Base-by-base conservation (phyloP, 2,329 filamentous ascomycete species). In the Leptographium radiaticola region DNA sequence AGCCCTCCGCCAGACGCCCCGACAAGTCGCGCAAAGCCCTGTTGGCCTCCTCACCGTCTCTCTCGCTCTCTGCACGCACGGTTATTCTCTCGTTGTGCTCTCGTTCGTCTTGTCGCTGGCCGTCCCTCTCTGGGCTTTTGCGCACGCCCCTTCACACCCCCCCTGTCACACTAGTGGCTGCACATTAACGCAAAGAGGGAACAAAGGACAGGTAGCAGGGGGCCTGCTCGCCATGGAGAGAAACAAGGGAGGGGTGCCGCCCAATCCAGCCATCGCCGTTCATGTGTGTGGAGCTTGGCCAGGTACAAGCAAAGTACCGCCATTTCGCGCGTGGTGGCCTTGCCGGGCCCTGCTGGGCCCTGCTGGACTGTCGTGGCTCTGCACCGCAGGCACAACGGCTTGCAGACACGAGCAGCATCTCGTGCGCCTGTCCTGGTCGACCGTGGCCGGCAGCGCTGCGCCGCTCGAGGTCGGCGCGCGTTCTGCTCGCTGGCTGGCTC, bases 121-220 rank as follows among this genome's bases (percentile, higher is more conserved):
- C 43, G 43, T 45, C 18, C 9, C 46, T 38, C n/a, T 10, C 38
- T n/a, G 33, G 43, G 13, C 43, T 40, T 49, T 38, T 49, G 33
- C 47, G 36, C 48, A 39, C 36, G 13, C 36, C 50, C 33, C 2
- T 12, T 42, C 42, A 45, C 51, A 45, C 36, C 47, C 25, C 51
- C 51, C 54, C 49, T 54, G 54, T 51, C 49, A 30, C 54, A 6
- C 49, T 53, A 43, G 43, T 56, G 51, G 33, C 51, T 53, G 38
- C 43, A 51, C 42, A 56, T 49, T 52, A 56, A 56, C 51, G 51
- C 54, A 51, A 45, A 51, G 46, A 45, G 51, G 47, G 43, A 53
- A 51, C 42, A 53, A 52, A 42, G 31, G 43, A 43, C 39, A 30
- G 45, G 39, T 25, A 25, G 25, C 25, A 25, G 25, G 25, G 25